A percentile compares a stretch with the other conserved stretches of the same genome.
Conservation (phyloP, 176 grass and related monocot species). For the Oryza officinalis region DNA sequence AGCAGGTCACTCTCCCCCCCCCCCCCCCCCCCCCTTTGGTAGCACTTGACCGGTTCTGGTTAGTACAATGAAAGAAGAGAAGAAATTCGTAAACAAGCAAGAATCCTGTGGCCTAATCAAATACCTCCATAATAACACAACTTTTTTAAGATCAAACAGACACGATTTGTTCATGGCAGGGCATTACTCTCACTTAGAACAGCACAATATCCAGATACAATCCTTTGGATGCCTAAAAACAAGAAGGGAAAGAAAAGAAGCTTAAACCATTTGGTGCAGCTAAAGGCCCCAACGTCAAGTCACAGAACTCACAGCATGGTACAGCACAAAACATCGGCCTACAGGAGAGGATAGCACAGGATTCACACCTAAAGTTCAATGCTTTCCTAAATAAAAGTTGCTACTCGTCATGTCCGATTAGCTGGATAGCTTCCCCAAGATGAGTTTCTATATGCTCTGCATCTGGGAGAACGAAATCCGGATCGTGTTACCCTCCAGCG, state of each 20-base stretch:
- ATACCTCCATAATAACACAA: background rate
- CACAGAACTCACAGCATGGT: background rate
- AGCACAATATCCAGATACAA: conserved; percentile 9
- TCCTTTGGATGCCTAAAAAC: background rate
- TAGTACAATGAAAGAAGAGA: background rate
- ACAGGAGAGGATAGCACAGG: background rate
- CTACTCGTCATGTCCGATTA: background rate
- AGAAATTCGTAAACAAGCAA: background rate
- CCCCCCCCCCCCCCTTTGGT: no score
- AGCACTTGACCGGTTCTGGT: no score
- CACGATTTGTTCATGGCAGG: background rate
- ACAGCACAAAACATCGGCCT: conserved; percentile 24
- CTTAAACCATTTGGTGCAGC: conserved; percentile 5
- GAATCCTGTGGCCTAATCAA: background rate
- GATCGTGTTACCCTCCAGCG: conserved; percentile 68
- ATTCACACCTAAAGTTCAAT: conserved; percentile 43
- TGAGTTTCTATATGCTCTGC: conserved; percentile 59
- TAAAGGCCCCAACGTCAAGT: background rate
- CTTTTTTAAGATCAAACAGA: background rate
- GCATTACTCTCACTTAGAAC: background rate
- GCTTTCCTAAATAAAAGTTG: conserved; percentile 33
- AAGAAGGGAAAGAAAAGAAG: background rate
- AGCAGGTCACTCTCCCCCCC: no score
- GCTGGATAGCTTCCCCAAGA: background rate
- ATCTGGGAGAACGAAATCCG: conserved; percentile 95